A percentile compares a stretch with the other conserved stretches of the same genome.
Conservation (phyloP, 495 filamentous ascomycete genomes). For the Elasticomyces elasticus region DNA sequence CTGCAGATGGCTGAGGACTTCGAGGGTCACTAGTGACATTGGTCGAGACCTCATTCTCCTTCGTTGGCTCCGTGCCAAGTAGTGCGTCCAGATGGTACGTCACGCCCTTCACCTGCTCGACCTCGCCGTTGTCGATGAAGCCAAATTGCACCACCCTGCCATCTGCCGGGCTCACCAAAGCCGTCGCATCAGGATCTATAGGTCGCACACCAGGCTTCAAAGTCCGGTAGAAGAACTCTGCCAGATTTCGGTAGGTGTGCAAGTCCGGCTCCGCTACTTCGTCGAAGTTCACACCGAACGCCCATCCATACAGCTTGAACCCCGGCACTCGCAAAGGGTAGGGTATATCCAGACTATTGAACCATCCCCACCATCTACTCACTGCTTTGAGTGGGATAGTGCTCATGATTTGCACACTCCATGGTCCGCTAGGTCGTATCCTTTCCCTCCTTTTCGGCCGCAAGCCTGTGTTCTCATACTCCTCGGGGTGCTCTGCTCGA, state of each 20-base stretch:
- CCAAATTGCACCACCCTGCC: constrained; percentile 87
- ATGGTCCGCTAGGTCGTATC: constrained; percentile 78
- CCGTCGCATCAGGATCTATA: constrained; percentile 66
- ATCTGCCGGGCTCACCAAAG: constrained; percentile 78
- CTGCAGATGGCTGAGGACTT: constrained; percentile 26
- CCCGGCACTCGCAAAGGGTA: constrained; percentile 84
- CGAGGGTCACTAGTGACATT: constrained; percentile 18
- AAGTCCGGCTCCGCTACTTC: constrained; percentile 84
- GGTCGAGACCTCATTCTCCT: constrained; percentile 29
- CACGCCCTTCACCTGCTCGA: constrained; percentile 99
- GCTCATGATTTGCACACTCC: constrained; percentile 94
- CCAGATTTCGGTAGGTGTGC: constrained; percentile 80
- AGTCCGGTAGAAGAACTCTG: constrained; percentile 93
- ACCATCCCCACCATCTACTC: constrained; percentile 84
- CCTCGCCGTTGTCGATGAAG: constrained; percentile 78
- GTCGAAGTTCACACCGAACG: constrained; percentile 87
- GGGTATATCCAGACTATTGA: constrained; percentile 88
- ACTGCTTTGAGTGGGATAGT: constrained; percentile 90
- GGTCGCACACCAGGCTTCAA: constrained; percentile 86
- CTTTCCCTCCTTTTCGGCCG: constrained; percentile 26
- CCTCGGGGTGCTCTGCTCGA: constrained; percentile 25
- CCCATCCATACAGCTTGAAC: constrained; percentile 85
- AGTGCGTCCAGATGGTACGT: constrained; percentile 93
- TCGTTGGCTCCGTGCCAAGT: constrained; percentile 51
- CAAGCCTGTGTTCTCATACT: constrained; percentile 48